Percentiles rank a stretch among this genome's conserved stretches.
Conservation (phyloP, 2,329 filamentous ascomycete species). For the Ceratocystis variospora region DNA sequence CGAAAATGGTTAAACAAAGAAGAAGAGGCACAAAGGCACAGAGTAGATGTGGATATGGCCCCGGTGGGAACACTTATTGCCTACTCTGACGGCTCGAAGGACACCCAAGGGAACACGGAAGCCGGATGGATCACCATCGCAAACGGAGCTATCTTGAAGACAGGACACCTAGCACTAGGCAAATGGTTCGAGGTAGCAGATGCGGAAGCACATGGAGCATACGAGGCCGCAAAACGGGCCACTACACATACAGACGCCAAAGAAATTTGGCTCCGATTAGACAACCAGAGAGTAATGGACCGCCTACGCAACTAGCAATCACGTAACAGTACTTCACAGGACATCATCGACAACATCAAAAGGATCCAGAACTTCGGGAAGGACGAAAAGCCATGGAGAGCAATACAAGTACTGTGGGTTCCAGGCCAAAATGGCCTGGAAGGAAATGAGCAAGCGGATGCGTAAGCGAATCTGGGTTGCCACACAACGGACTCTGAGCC, state of each 20-base stretch:
- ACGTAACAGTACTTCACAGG: not conserved
- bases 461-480: not conserved
- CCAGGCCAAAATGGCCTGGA: not conserved
- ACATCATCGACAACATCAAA: not conserved
- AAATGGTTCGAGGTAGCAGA: not conserved
- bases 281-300: not conserved
- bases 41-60: no score
- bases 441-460: not conserved
- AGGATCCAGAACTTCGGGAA: not conserved
- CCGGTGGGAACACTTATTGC: no score
- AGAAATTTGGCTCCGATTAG: not conserved
- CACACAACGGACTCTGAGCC: not conserved
- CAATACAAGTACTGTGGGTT: not conserved
- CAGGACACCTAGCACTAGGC: no score
- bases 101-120: not conserved
- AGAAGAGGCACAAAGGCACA: no score
- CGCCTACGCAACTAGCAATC: not conserved
- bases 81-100: no score
- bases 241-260: not conserved
- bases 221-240: not conserved
- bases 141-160: no score
- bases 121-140: not conserved
- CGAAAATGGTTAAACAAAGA: no score
- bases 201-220: not conserved
- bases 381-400: not conserved